phyloP scores from a whole-genome alignment of 495 filamentous ascomycete species.

The Penicillium lividum region DNA sequence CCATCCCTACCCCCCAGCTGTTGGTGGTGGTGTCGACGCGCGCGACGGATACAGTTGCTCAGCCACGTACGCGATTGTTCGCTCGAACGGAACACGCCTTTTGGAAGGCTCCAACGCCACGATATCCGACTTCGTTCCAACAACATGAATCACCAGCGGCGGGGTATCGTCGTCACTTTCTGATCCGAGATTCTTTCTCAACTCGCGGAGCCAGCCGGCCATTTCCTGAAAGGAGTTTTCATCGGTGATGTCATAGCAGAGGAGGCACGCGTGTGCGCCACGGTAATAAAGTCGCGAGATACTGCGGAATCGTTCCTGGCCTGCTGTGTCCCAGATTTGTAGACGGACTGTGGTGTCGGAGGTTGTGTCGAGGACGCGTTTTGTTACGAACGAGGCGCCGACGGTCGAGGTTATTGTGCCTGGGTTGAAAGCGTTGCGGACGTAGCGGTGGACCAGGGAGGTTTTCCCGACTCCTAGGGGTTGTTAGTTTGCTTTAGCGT shows the following conservation, averaged over 20 bases:
- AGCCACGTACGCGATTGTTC: constrained; percentile 91
- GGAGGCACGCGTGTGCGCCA: constrained; percentile 88
- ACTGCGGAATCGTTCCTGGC: constrained; percentile 91
- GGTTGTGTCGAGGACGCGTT: constrained; percentile 83
- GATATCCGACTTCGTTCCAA: constrained; percentile 92
- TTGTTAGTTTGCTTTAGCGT: constrained; percentile 1
- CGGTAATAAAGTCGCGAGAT: constrained; percentile 95
- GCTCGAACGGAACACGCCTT: constrained; percentile 86
- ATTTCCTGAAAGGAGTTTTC: constrained; percentile 86
- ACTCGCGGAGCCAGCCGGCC: constrained; percentile 85
- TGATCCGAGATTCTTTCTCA: constrained; percentile 63
- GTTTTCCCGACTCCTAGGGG: constrained; percentile 86
- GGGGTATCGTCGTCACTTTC: constrained; percentile 23
- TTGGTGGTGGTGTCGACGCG: constrained; percentile 64
- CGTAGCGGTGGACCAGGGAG: constrained; percentile 82
- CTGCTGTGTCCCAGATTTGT: constrained; percentile 94
- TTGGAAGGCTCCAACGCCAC: constrained; percentile 75
- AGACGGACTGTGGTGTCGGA: constrained; percentile 77
- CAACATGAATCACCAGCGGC: constrained; percentile 91
- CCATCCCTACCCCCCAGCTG: constrained; percentile 41
- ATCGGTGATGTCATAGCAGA: constrained; percentile 94
- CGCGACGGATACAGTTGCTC: constrained; percentile 77
- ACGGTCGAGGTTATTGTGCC: constrained; percentile 74
- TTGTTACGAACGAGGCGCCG: constrained; percentile 92
- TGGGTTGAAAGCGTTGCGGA: constrained; percentile 75